A percentile compares a stretch with the other conserved stretches of the same genome.
These are phyloP conservation scores for Populus hybrid DNA, from an alignment of 441 rosid genomes.

Conservation along the genomic window DNA sequence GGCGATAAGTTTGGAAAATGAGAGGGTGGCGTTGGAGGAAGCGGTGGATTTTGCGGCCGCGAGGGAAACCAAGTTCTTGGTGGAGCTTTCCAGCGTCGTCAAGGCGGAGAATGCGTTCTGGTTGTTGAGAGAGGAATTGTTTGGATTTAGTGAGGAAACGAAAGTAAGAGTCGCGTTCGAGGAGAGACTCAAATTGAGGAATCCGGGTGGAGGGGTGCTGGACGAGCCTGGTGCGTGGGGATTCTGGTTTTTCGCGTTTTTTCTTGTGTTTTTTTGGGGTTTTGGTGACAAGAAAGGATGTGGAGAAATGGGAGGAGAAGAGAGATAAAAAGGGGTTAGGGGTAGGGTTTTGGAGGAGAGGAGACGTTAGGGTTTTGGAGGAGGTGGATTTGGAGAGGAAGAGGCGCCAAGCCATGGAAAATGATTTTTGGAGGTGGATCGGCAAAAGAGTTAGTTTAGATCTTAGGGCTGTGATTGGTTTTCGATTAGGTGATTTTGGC, in stretches of 20 bases:
- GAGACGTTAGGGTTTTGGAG: constrained; percentile 9
- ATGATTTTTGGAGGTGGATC: not conserved
- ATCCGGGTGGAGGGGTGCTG: constrained; percentile 46
- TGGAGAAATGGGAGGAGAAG: constrained; percentile 41
- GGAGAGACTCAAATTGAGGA: constrained; percentile 53
- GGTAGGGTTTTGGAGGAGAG: constrained; percentile 24
- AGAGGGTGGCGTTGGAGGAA: constrained; percentile 61
- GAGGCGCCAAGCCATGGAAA: constrained; percentile 42
- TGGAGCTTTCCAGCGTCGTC: constrained; percentile 79
- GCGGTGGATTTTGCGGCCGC: constrained; percentile 74
- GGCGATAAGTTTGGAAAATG: constrained; percentile 56
- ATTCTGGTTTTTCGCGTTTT: constrained; percentile 47
- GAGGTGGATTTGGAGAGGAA: constrained; percentile 25
- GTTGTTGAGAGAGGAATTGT: constrained; percentile 62
- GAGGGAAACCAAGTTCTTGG: constrained; percentile 81
- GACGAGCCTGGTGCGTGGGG: constrained; percentile 61
- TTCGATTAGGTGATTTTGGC: not conserved
- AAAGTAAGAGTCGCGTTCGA: constrained; percentile 57
- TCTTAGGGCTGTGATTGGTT: not conserved
- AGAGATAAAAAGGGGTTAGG: not conserved
- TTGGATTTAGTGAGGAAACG: constrained; percentile 58
- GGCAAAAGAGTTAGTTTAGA: not conserved
- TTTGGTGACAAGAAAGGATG: constrained; percentile 83
- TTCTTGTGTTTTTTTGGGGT: constrained; percentile 56
- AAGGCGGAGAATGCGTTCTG: constrained; percentile 58